Conservation (phyloP, 768 basidiomycete species). For the Cystoderma amianthinum region DNA sequence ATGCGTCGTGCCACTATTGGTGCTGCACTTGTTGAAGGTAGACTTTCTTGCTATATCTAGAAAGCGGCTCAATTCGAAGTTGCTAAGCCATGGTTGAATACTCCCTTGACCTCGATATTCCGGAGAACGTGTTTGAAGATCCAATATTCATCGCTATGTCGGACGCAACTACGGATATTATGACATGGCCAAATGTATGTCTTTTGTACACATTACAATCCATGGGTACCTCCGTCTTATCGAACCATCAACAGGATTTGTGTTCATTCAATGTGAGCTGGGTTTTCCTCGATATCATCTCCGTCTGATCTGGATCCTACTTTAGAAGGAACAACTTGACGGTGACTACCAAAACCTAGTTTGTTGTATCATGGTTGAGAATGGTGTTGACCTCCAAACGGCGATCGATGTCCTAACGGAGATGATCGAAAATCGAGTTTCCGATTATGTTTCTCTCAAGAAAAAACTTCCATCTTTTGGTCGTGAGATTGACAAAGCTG, state of each 20-base stretch:
- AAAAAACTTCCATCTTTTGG: slow-evolving; percentile 15
- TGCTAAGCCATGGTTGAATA: slow-evolving; percentile 15
- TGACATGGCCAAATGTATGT: slow-evolving; percentile 15
- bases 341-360: slow-evolving; percentile 19
- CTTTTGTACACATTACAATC: too few relatives aligned
- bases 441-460: slow-evolving; percentile 14
- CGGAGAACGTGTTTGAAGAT: slow-evolving; percentile 11
- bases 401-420: slow-evolving; percentile 13
- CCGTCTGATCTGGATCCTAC: neutral
- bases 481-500: slow-evolving; percentile 6
- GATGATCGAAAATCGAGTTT: slow-evolving; percentile 13
- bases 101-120: slow-evolving; percentile 9
- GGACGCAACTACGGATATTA: slow-evolving; percentile 12
- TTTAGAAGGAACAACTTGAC: slow-evolving; percentile 20
- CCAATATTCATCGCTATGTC: slow-evolving; percentile 11
- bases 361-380: slow-evolving; percentile 15
- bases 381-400: slow-evolving; percentile 13
- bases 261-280: slow-evolving; percentile 14
- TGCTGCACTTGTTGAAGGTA: slow-evolving; percentile 11
- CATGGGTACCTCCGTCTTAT: neutral
- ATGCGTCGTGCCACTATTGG: slow-evolving; percentile 11
- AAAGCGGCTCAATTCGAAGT: too few relatives aligned
- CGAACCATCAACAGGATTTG: slow-evolving; percentile 10
- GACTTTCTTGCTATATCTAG: too few relatives aligned
- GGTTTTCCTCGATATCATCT: neutral